Base-by-base conservation (phyloP, 2,329 filamentous ascomycete species). In the Phyllosticta ampelicida region DNA sequence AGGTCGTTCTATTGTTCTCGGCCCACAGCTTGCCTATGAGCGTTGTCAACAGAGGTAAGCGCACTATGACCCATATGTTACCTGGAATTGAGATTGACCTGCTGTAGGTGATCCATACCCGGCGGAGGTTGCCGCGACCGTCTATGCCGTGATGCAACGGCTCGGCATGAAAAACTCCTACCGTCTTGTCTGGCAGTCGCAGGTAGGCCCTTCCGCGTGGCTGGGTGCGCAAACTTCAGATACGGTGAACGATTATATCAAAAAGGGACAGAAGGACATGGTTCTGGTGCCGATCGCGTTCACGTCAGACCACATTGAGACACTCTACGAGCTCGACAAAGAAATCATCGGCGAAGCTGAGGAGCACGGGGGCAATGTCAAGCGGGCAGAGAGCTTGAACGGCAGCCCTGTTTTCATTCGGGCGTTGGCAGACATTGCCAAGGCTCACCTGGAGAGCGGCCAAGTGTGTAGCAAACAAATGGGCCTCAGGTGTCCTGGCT, bases 281-380 rank as follows among this genome's bases (percentile, higher is more conserved):
- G 79, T 96, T 1, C 79, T 99, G 6, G 90, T 99, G 58, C 94
- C 94, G 0, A 95, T 99, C 63, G 94, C 94, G 5, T 99, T 99
- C 71, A 99, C 94, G 0, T 95, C 89, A n/a, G 94, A 99, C 67
- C 94, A 99, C 70, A 99, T 99, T 64, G 94, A 99, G 75, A 99
- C 94, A 0, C 78, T 99, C 0, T 97, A 86, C 70, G 94, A 99
- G 73, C 77, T 99, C 55, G 94, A 99, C 71, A 80, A 89, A 66
- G 94, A 99, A 74, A 90, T 99, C 48, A 97, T 99, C 67, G 87
- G 89, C 60, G 91, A 95, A 72, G 89, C 82, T 0, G 85, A 69
- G 50, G 70, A 72, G 6, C 74, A 78, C 18, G 75, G 75, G 51
- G 70, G 75, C 5, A 53, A 59, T 16, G 74, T 99, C 62, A 96